These are phyloP conservation scores for Backusella circina DNA, from an alignment of 192 early-diverging fungal genomes.

Conservation along the genomic window DNA sequence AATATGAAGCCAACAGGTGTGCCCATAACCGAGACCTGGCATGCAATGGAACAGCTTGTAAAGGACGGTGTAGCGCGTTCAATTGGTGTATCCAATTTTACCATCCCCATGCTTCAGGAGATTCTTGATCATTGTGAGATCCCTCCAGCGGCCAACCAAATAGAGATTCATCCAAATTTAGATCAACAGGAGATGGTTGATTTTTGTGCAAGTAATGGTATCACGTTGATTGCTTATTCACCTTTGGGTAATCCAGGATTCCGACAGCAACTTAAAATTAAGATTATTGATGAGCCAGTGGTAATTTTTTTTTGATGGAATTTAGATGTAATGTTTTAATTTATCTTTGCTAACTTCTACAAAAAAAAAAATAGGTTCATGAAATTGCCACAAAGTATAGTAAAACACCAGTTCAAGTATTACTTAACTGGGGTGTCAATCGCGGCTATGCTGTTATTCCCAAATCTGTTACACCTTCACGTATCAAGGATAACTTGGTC, in stretches of 20 bases:
- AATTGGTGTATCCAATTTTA: constrained; percentile 82
- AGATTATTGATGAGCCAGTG: constrained; percentile 6
- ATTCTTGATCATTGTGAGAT: constrained; percentile 59
- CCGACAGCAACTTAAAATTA: neutral
- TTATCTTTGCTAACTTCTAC: too few relatives aligned
- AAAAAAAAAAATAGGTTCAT: constrained; percentile 41
- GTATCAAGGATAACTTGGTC: constrained; percentile 54
- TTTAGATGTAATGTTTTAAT: too few relatives aligned
- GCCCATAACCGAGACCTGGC: constrained; percentile 59
- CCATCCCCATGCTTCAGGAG: constrained; percentile 50
- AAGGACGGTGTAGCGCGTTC: constrained; percentile 52
- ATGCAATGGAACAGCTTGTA: constrained; percentile 71
- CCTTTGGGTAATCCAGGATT: constrained; percentile 55
- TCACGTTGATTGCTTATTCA: constrained; percentile 68
- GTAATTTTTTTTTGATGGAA: neutral
- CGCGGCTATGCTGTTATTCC: constrained; percentile 58
- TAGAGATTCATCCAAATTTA: constrained; percentile 51
- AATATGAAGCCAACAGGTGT: constrained; percentile 37
- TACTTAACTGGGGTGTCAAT: constrained; percentile 55
- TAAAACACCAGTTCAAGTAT: constrained; percentile 49
- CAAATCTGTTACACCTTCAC: constrained; percentile 51
- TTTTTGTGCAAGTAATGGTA: constrained; percentile 56
- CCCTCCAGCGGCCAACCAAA: constrained; percentile 69
- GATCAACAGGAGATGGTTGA: constrained; percentile 55
- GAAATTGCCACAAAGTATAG: constrained; percentile 41